phyloP scores from a whole-genome alignment of 129 eudicot species.

The Flaveria brownii region DNA sequence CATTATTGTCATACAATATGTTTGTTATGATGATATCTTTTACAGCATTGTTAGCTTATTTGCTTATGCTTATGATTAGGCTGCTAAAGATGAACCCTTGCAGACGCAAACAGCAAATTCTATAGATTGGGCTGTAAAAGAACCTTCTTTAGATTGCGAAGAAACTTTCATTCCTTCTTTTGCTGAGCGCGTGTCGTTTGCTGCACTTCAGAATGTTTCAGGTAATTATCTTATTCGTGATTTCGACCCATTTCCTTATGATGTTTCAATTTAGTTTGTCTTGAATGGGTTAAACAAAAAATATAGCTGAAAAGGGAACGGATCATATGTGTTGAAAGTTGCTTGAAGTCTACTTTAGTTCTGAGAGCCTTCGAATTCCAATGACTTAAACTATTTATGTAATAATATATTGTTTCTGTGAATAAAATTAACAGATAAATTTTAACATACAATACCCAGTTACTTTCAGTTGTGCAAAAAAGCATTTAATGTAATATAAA shows the following conservation, averaged over 20 bases:
- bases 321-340: neutral
- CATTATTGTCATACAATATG: neutral
- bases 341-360: neutral
- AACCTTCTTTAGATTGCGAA: slow-evolving; percentile 49
- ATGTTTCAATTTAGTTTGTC: neutral
- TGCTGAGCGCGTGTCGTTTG: slow-evolving; percentile 71
- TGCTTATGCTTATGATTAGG: slow-evolving; percentile 38
- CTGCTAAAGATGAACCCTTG: slow-evolving; percentile 59
- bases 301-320: neutral
- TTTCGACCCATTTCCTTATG: neutral
- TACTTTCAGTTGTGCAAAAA: neutral
- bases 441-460: neutral
- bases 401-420: neutral
- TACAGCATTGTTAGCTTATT: slow-evolving; percentile 8
- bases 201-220: slow-evolving; percentile 69
- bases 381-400: neutral
- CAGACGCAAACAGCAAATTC: slow-evolving; percentile 60
- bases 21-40: neutral
- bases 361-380: neutral
- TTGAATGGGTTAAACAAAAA: neutral
- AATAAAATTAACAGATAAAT: neutral
- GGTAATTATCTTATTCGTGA: slow-evolving; percentile 35
- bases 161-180: slow-evolving; percentile 55
- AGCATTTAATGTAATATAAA: too few species aligned
- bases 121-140: slow-evolving; percentile 60